Evolutionary conservation across 148 eudicot genomes (phyloP).

Genomic region (Spergularia marina): DNA sequence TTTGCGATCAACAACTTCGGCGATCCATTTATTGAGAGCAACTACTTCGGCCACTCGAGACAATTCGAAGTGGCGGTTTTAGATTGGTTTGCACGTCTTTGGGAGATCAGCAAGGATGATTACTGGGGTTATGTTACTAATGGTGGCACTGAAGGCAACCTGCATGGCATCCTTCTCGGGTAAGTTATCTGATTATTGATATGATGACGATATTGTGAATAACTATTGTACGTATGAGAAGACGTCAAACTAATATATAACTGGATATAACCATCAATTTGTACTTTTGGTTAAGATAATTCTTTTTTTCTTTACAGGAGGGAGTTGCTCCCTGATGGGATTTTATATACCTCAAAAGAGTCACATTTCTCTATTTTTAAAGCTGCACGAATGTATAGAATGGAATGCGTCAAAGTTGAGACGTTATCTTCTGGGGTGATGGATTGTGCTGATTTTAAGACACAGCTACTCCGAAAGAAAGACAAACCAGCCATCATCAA

Average conservation of each 20-base stretch:
- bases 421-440: constrained; percentile 67
- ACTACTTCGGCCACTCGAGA: constrained; percentile 73
- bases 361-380: constrained; percentile 76
- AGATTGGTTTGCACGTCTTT: constrained; percentile 84
- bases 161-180: constrained; percentile 75
- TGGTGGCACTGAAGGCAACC: constrained; percentile 83
- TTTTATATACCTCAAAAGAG: constrained; percentile 67
- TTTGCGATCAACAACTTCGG: constrained; percentile 78
- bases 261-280: no score
- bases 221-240: no score
- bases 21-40: constrained; percentile 81
- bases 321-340: constrained; percentile 75
- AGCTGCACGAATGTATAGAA: constrained; percentile 80
- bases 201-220: no score
- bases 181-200: no score
- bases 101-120: constrained; percentile 66
- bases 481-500: constrained; percentile 75
- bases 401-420: constrained; percentile 59
- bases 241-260: no score
- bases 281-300: no score
- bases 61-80: constrained; percentile 88
- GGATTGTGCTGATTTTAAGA: constrained; percentile 58
- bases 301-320: no score
- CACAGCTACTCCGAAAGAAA: constrained; percentile 48
- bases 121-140: constrained; percentile 87